Base-by-base conservation (phyloP, 257 asterid genomes). In the Mentha longifolia region DNA sequence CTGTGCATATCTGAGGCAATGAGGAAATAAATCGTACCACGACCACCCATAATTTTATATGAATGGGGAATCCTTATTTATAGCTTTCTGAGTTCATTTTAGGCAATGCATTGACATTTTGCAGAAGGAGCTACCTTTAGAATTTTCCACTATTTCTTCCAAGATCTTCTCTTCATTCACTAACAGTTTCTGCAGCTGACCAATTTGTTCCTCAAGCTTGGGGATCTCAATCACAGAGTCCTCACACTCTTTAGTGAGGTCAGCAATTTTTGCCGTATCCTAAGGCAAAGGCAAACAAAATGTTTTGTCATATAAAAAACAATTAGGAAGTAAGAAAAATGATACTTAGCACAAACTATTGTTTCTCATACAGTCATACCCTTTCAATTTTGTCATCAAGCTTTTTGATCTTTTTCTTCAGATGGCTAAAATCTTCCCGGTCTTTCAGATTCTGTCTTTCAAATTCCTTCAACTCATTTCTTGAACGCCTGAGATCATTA, bases 361-460 rank as follows among this genome's bases (percentile, higher is more conserved):
- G 41, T 16, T 71, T 52, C 65, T n/a, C n/a, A n/a, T n/a, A n/a
- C n/a, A n/a, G n/a, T 49, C 61, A n/a, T 81, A 95, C 99, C 97
- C 89, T 92, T 69, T 83, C 99, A 67, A 84, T 65, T 83, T 95
- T 95, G 51, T 87, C 98, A 45, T 84, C 89, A 46, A 88, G 68
- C 78, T 89, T 95, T 76, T 92, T 95, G 11, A 92, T 86, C 90
- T 88, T 95, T 81, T 88, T 89, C 78, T 89, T 95, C 85, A 88
- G 63, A 76, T 95, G 97, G 84, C 85, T 89, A 71, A 83, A 79
- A 78, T 92, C 97, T 77, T 89, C 97, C 17, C 91, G 89, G 52
- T 92, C 81, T 72, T 95, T 89, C 76, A 89, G 78, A 75, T 95
- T 97, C 82, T 88, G 97, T 84, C 99, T 88, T 83, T 92, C 98